Base-by-base conservation (phyloP, 805 yeast genomes). In the Yamadazyma philogaea region DNA sequence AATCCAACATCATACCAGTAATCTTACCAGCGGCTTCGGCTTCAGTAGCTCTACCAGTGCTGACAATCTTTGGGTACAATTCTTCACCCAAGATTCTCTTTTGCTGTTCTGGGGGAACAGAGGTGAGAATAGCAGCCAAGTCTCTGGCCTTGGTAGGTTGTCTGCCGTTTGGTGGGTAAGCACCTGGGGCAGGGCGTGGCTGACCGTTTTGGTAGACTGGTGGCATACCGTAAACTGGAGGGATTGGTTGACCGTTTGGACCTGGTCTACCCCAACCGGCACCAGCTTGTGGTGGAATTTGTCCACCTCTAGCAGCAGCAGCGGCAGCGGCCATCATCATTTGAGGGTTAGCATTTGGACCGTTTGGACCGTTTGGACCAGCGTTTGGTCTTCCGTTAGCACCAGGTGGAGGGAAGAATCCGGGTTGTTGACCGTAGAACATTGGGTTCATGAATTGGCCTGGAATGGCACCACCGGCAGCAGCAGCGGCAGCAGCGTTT, bases 71-170 rank as follows among this genome's bases (percentile, higher is more conserved):
- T 63, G 95, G 89, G 79, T 91, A 93, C 63, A 93, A 78, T 64
- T 89, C 95, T 79, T 93, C 97, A 74, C 99, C 99, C 64, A 93
- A 80, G 64, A 89, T 79, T 80, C 95, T 91, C 87, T 91, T 91
- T 77, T 89, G 96, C 72, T 87, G 91, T 64, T 84, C 93, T 61
- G 81, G 87, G 65, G 87, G 93, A 61, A 77, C 76, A 55, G 72
- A 74, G 43, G 82, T 77, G 50, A 81, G 66, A 44, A 73, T 70
- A 53, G 81, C 81, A 57, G 85, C 86, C 53, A 87, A 74, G 56
- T 67, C 76, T 60, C 67, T 70, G 19, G 67, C 64, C 43, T 63
- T 64, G 59, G 57, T 58, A 68, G 67, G 69, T 63, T 72, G 74
- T 52, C 67, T 66, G 47, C 60, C 64, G 67, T 64, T 63, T 38